A percentile compares a stretch with the other conserved stretches of the same genome.
Evolutionary conservation across 2,329 filamentous ascomycete species (phyloP).

Genomic region (Chalara sp.): DNA sequence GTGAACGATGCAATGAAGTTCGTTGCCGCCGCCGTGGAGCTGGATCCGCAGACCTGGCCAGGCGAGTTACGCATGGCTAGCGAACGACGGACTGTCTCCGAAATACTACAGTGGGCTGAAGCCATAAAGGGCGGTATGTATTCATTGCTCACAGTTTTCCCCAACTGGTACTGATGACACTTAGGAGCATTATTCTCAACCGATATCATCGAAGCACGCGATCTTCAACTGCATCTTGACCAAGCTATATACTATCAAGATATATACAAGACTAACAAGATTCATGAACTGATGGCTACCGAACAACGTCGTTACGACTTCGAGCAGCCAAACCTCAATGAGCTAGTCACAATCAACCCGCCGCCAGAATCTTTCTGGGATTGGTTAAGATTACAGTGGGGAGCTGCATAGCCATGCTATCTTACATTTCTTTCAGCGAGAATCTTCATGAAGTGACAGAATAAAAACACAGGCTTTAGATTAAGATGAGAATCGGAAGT

Average conservation of each 20-base stretch:
- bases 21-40: constrained; percentile 60
- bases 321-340: constrained; percentile 52
- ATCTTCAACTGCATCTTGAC: constrained; percentile 14
- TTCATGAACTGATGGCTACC: constrained; percentile 60
- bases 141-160: background rate
- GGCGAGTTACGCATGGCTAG: constrained; percentile 62
- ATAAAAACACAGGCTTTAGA: too few relatives aligned
- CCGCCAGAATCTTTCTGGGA: constrained; percentile 38
- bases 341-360: constrained; percentile 39
- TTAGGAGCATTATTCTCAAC: constrained; percentile 12
- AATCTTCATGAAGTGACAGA: too few relatives aligned
- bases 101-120: constrained; percentile 47
- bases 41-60: constrained; percentile 56
- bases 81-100: constrained; percentile 54
- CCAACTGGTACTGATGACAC: constrained; percentile 1
- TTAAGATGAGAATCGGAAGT: too few relatives aligned
- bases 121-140: constrained; percentile 41
- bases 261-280: constrained; percentile 42
- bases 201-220: constrained; percentile 15
- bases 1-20: constrained; percentile 65
- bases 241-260: constrained; percentile 30
- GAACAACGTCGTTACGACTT: constrained; percentile 64
- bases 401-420: background rate
- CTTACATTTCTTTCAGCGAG: background rate
- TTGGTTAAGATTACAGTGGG: constrained; percentile 48